Percentiles rank a stretch among this genome's conserved stretches.
Conservation (phyloP, 306 rosid species). For the Albizia julibrissin region DNA sequence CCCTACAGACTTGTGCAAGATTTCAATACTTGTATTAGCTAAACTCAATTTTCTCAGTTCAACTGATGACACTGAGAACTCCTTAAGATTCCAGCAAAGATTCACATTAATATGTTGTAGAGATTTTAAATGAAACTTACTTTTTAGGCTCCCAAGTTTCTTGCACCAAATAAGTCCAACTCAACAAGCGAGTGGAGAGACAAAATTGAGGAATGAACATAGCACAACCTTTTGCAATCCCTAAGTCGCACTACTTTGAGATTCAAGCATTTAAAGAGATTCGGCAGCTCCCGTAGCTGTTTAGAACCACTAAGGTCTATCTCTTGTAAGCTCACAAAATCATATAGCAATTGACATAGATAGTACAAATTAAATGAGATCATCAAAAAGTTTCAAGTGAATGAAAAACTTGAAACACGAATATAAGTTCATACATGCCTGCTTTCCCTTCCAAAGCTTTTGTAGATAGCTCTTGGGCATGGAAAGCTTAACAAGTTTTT, state of each 20-base stretch:
- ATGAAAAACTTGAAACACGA: background rate
- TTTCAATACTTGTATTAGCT: background rate
- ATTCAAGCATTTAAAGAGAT: slow-evolving; percentile 19
- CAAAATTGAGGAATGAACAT: slow-evolving; percentile 20
- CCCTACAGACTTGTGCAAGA: background rate
- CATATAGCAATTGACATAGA: background rate
- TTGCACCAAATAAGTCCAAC: background rate
- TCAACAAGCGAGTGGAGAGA: background rate
- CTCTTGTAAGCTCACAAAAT: background rate
- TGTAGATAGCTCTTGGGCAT: background rate
- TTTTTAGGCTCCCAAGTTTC: background rate
- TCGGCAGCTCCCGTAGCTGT: slow-evolving; percentile 13
- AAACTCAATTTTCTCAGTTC: background rate
- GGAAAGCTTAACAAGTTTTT: background rate
- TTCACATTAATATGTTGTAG: background rate
- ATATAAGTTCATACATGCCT: background rate
- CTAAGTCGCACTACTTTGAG: background rate
- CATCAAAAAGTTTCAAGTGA: background rate
- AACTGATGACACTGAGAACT: background rate
- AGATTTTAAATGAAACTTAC: background rate
- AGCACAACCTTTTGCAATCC: background rate
- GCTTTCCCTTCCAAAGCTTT: background rate
- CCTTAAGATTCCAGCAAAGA: background rate
- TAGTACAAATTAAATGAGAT: background rate
- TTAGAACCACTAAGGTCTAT: background rate